Conservation (phyloP, 2,329 filamentous ascomycete genomes). For the Colletotrichum tofieldiae region DNA sequence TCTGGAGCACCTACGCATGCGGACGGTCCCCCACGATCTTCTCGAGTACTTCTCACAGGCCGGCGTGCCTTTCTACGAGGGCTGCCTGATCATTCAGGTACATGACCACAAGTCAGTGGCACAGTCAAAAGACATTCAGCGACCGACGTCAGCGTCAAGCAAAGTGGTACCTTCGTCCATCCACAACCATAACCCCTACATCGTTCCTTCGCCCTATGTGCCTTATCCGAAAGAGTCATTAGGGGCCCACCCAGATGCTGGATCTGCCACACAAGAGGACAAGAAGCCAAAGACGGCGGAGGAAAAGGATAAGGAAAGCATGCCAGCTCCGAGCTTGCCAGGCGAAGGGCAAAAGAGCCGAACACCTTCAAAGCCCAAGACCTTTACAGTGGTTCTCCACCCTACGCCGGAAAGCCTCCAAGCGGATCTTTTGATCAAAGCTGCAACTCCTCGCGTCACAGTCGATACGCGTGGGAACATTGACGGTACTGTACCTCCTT, state of each 20-base stretch:
- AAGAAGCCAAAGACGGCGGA: constrained; percentile 58
- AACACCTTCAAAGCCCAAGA: constrained; percentile 70
- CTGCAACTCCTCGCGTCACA: constrained; percentile 75
- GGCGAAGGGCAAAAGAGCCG: constrained; percentile 62
- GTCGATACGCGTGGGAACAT: constrained; percentile 53
- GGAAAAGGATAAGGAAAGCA: constrained; percentile 72
- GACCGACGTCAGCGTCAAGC: constrained; percentile 69
- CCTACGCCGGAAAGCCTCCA: constrained; percentile 85
- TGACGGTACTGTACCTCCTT: constrained; percentile 71
- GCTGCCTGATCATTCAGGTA: constrained; percentile 94
- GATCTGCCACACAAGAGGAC: constrained; percentile 50
- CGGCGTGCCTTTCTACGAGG: constrained; percentile 90
- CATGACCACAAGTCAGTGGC: constrained; percentile 84
- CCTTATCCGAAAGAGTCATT: constrained; percentile 76
- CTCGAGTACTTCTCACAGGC: constrained; percentile 81
- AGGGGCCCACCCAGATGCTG: constrained; percentile 32
- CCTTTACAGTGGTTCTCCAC: constrained; percentile 86
- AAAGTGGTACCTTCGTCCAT: constrained; percentile 84
- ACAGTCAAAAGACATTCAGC: constrained; percentile 72
- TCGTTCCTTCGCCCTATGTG: constrained; percentile 90
- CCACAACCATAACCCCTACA: constrained; percentile 91
- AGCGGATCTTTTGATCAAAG: constrained; percentile 83
- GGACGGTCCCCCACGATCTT: constrained; percentile 91
- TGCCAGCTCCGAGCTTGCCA: constrained; percentile 66
- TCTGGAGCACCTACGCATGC: constrained; percentile 81